Evolutionary conservation across 768 basidiomycete genomes (phyloP), one percentile per base, ranked within the genome.

Genomic region (Amanita polypyramis): DNA sequence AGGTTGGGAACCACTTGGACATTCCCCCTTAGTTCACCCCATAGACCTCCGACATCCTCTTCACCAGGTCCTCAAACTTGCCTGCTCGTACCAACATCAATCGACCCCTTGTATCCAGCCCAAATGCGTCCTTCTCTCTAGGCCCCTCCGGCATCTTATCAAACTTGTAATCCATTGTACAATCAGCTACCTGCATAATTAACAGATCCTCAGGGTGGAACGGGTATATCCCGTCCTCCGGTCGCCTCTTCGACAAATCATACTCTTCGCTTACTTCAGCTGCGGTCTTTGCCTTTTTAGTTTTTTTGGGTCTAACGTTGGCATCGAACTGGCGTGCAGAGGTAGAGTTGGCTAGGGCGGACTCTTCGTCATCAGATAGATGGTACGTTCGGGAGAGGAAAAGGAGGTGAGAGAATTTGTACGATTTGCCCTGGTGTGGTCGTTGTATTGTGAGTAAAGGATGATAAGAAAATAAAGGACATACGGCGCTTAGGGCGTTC

Each of bases 201-300:
- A 70, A 69, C 35, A 82, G 81, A 62, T 96, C 93, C 60, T 96
- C 94, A 0, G 85, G 82, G 58, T 96, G 92, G 66, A 88, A 95
- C 2, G 79, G 66, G 57, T 82, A 85, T 4, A 79, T 67, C 0
- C 80, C 76, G 45, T 79, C 78, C 2, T 56, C 55, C 10, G 70
- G 66, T 5, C 62, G 56, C 39, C 43, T 56, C 5, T 55, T 51
- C 9, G 43, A 30, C 37, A 53, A 23, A 52, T 51, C 29, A 42
- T 52, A 47, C 25, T 49, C 52, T 39, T 55, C 51, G 21, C 47
- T 55, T 27, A 39, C 49, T 34, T 52, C 53, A 49, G 56, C 20
- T 54, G 55, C 50, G 12, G 53, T 35, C 39, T 58, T 54, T 32
- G 59, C 45, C 34, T 62, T 65, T 55, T 69, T 57, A 8, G 64